Percentiles rank a stretch among this genome's conserved stretches.
Evolutionary conservation across 257 asterid genomes (phyloP).

Genomic region (Solanum dulcamara): DNA sequence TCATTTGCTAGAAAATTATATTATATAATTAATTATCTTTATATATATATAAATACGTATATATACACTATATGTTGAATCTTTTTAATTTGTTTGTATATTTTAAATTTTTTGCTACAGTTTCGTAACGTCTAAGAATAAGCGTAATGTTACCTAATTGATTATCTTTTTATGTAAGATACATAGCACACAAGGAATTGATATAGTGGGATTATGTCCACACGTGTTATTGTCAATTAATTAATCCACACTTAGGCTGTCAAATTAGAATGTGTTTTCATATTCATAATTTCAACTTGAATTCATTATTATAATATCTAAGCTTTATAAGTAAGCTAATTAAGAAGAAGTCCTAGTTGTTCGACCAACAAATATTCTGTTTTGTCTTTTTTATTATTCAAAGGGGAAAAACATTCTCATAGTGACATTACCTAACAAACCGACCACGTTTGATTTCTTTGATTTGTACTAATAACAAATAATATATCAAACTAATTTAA

Average conservation of each 20-base stretch:
- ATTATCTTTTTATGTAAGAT: no score
- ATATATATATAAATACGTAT: no score
- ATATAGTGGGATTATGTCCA: background rate
- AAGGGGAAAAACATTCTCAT: background rate
- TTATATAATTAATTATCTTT: background rate
- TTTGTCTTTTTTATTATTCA: conserved; percentile 7
- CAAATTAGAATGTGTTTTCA: background rate
- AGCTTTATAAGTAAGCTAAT: background rate
- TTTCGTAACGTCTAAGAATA: no score
- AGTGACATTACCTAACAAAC: conserved; percentile 28
- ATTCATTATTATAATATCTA: background rate
- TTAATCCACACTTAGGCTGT: background rate
- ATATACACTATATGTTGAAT: background rate
- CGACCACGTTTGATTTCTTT: conserved; percentile 11
- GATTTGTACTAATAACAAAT: background rate
- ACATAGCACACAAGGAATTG: background rate
- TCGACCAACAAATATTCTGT: conserved; percentile 44
- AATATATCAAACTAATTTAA: background rate
- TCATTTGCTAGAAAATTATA: background rate
- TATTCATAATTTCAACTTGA: background rate
- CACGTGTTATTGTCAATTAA: background rate
- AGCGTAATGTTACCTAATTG: background rate
- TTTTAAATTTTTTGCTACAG: no score
- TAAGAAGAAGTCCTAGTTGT: background rate
- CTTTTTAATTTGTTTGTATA: no score